These are phyloP conservation scores for Thalassiosira delicatula DNA, from an alignment of 352 stramenopile genomes.

Conservation along the genomic window DNA sequence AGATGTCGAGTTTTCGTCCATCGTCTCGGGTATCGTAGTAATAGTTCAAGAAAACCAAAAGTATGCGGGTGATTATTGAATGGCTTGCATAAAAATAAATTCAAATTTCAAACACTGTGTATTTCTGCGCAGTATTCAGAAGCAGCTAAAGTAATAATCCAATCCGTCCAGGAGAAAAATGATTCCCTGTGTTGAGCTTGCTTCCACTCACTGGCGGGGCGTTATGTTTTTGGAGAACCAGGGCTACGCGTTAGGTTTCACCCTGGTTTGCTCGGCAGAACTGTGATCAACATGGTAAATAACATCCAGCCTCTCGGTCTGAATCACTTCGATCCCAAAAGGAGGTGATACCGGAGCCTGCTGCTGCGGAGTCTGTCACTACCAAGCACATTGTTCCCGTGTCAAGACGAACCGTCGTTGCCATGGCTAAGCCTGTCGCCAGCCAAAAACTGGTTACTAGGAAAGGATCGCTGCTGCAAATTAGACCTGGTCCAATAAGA, in stretches of 20 bases:
- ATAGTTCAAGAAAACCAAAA: no score
- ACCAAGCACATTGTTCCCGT: slow-evolving; percentile 5
- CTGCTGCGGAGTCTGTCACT: slow-evolving; percentile 2
- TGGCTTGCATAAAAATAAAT: neutral
- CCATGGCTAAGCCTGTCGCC: slow-evolving; percentile 28
- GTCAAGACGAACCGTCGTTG: slow-evolving; percentile 24
- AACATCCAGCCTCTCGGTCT: slow-evolving; percentile 70
- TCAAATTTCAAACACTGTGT: neutral
- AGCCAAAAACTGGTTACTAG: neutral
- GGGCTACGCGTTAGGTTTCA: slow-evolving; percentile 59
- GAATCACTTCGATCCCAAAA: slow-evolving; percentile 38
- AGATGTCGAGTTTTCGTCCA: neutral
- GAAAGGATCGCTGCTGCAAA: neutral
- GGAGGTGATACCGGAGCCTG: slow-evolving; percentile 21
- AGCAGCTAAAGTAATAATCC: no score
- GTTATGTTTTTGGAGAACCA: slow-evolving; percentile 33
- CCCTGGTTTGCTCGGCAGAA: slow-evolving; percentile 65
- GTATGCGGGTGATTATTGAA: no score
- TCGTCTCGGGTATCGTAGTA: no score
- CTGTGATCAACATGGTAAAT: slow-evolving; percentile 73
- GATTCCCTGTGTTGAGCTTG: neutral
- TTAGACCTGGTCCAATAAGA: no score
- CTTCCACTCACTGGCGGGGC: neutral
- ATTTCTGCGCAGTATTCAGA: no score
- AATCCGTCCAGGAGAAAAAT: neutral